phyloP scores from a whole-genome alignment of 2,329 filamentous ascomycete species.

The Colletotrichum coccodes region DNA sequence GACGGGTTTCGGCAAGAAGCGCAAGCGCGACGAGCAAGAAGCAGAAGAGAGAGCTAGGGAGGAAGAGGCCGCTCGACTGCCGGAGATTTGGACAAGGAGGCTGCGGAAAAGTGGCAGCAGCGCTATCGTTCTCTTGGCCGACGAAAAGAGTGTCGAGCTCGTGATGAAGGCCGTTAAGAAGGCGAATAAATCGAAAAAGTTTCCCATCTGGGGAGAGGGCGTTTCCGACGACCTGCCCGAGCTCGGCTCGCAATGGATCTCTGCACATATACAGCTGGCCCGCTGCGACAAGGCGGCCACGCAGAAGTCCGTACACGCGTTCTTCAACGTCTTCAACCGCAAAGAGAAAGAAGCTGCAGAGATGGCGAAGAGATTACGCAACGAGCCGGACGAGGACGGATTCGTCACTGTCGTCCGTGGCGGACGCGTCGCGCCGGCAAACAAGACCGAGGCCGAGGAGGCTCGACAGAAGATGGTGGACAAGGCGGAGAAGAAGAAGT shows the following conservation, averaged over 20 bases:
- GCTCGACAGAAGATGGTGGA: conserved; percentile 69
- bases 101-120: conserved; percentile 80
- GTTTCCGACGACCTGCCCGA: conserved; percentile 65
- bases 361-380: conserved; percentile 72
- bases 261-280: conserved; percentile 75
- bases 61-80: conserved; percentile 70
- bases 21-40: conserved; percentile 67
- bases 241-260: conserved; percentile 67
- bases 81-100: conserved; percentile 77
- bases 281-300: conserved; percentile 76
- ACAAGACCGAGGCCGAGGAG: conserved; percentile 75
- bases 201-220: conserved; percentile 75
- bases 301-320: conserved; percentile 82
- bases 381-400: conserved; percentile 91
- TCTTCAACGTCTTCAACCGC: conserved; percentile 83
- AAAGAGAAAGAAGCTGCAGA: conserved; percentile 73
- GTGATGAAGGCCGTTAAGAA: conserved; percentile 81
- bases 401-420: conserved; percentile 92
- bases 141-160: conserved; percentile 79
- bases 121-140: conserved; percentile 85
- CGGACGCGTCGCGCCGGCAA: conserved; percentile 78
- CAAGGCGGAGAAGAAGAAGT: conserved; percentile 70
- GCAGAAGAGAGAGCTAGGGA: conserved; percentile 63
- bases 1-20: conserved; percentile 58
- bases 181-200: conserved; percentile 66